These are phyloP conservation scores for Boletus sp. DNA, from an alignment of 768 basidiomycete species.

Conservation along the genomic window DNA sequence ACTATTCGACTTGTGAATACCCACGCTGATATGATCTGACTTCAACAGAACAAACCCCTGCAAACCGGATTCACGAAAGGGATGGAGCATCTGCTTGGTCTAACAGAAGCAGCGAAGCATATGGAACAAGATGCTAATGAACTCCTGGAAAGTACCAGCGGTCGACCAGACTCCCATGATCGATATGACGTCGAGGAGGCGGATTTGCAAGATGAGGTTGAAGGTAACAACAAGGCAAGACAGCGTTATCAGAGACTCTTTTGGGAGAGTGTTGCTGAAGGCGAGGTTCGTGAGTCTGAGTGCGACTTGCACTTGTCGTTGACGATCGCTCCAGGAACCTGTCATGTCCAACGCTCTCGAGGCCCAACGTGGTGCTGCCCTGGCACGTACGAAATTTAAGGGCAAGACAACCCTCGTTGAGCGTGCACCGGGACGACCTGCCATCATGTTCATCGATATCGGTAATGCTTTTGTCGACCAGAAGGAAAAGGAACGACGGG, in stretches of 20 bases:
- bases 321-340: constrained; percentile 47
- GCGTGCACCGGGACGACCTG: constrained; percentile 46
- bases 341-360: constrained; percentile 58
- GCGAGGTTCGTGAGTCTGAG: constrained; percentile 46
- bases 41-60: constrained; percentile 53
- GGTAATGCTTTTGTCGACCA: constrained; percentile 67
- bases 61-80: constrained; percentile 79
- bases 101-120: constrained; percentile 33
- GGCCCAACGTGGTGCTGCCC: constrained; percentile 42
- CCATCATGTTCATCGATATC: constrained; percentile 70
- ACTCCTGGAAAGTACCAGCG: constrained; percentile 6
- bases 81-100: constrained; percentile 79
- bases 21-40: neutral
- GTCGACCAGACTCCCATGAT: neutral
- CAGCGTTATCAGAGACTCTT: constrained; percentile 69
- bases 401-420: constrained; percentile 38
- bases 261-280: constrained; percentile 78
- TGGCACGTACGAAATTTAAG: constrained; percentile 37
- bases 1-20: constrained; percentile 2
- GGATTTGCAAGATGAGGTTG: constrained; percentile 58
- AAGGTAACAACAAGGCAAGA: constrained; percentile 53
- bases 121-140: constrained; percentile 1
- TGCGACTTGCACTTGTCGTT: neutral
- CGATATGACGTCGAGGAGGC: constrained; percentile 57
- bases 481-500: constrained; percentile 50